These are phyloP conservation scores for Coniella lustricola DNA, from an alignment of 2,329 filamentous ascomycete genomes.

Conservation along the genomic window DNA sequence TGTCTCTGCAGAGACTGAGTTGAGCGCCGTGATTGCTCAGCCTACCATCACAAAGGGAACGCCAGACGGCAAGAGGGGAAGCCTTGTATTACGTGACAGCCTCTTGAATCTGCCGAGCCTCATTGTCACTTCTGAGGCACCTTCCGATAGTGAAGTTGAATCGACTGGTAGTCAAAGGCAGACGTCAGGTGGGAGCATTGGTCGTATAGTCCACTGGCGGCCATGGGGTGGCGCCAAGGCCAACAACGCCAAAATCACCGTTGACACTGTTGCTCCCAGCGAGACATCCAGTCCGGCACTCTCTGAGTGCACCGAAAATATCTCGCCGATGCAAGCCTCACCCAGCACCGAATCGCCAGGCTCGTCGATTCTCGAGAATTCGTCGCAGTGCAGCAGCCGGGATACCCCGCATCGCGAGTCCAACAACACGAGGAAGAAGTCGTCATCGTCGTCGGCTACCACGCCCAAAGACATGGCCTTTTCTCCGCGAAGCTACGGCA, in stretches of 20 bases:
- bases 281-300: slow-evolving; percentile 2
- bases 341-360: slow-evolving; percentile 6
- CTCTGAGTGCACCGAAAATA: slow-evolving; percentile 5
- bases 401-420: neutral
- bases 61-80: slow-evolving; percentile 40
- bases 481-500: slow-evolving; percentile 38
- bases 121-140: slow-evolving; percentile 18
- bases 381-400: neutral
- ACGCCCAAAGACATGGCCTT: slow-evolving; percentile 8
- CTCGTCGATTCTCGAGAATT: slow-evolving; percentile 10
- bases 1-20: slow-evolving; percentile 46
- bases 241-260: neutral
- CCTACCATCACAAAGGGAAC: slow-evolving; percentile 43
- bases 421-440: slow-evolving; percentile 4
- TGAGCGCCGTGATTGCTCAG: slow-evolving; percentile 52
- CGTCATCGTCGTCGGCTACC: neutral
- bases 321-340: slow-evolving; percentile 10
- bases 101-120: slow-evolving; percentile 33
- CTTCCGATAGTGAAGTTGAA: neutral
- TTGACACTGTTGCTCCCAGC: neutral
- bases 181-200: slow-evolving; percentile 24
- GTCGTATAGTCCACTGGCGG: slow-evolving; percentile 42
- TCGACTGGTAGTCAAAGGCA: slow-evolving; percentile 8
- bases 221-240: slow-evolving; percentile 34
- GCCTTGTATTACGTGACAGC: slow-evolving; percentile 51